A percentile compares a stretch with the other conserved stretches of the same genome.
These are phyloP conservation scores for Pseudopyricularia cyperi DNA, from an alignment of 2,329 filamentous ascomycete species.

Conservation along the genomic window DNA sequence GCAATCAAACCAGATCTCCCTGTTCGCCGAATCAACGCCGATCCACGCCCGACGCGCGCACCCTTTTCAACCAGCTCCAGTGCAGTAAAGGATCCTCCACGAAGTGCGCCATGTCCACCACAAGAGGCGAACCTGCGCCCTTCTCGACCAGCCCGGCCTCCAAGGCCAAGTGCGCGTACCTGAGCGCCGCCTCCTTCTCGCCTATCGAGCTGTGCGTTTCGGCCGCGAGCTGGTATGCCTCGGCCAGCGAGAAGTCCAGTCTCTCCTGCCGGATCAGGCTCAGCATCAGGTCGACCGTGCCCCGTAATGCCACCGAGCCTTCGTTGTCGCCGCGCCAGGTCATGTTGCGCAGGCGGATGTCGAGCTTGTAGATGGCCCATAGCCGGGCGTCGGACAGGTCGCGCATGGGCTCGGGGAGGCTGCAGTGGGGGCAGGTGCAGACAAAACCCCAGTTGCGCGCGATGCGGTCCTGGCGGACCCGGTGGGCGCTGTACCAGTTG, in stretches of 20 bases:
- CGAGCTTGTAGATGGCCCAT: constrained; percentile 14
- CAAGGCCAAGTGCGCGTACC: constrained; percentile 18
- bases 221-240: constrained; percentile 22
- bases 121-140: constrained; percentile 14
- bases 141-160: constrained; percentile 18
- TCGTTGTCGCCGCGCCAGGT: not conserved
- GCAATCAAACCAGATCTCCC: not conserved
- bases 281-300: constrained; percentile 15
- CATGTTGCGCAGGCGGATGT: constrained; percentile 11
- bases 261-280: constrained; percentile 19
- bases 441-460: constrained; percentile 21
- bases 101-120: constrained; percentile 17
- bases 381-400: constrained; percentile 19
- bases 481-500: constrained; percentile 12
- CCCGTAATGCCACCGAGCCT: constrained; percentile 5
- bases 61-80: constrained; percentile 16
- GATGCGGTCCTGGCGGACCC: constrained; percentile 15
- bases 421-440: constrained; percentile 21
- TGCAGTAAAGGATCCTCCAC: constrained; percentile 17
- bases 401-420: constrained; percentile 5
- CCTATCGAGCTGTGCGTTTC: constrained; percentile 23
- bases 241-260: constrained; percentile 18
- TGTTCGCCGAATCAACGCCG: not conserved
- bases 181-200: constrained; percentile 15
- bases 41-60: not conserved